phyloP scores from a whole-genome alignment of 1,139 yeast genomes.

The Arxiozyma bovina region DNA sequence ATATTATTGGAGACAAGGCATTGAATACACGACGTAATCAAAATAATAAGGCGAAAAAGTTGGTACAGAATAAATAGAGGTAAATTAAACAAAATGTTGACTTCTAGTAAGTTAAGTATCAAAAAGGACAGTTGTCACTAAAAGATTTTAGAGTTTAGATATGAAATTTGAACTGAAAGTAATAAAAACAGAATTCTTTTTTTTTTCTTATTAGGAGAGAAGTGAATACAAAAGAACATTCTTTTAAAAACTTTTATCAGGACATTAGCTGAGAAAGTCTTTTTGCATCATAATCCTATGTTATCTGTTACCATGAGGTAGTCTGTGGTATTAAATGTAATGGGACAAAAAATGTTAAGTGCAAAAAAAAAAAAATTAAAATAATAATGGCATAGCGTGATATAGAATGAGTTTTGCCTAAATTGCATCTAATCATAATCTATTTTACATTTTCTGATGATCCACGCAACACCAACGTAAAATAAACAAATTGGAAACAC shows the following conservation, averaged over 20 bases:
- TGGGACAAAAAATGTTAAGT: no score
- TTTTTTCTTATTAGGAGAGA: not conserved
- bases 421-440: not conserved
- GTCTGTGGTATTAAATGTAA: not conserved
- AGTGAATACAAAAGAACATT: not conserved
- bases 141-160: no score
- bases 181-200: no score
- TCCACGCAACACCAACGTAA: not conserved
- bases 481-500: not conserved
- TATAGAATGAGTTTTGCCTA: no score
- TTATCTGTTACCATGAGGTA: no score
- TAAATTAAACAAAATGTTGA: no score
- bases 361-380: no score
- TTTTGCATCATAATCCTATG: not conserved
- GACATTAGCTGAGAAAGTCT: not conserved
- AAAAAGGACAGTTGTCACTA: no score
- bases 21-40: no score
- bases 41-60: not conserved
- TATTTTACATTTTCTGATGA: not conserved
- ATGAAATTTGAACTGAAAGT: no score
- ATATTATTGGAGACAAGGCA: not conserved
- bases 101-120: no score
- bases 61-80: not conserved
- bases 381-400: no score
- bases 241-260: not conserved